Evolutionary conservation across 352 stramenopile species (phyloP), one percentile per base, ranked within the genome.

Genomic region (Globisporangium cystogenes): DNA sequence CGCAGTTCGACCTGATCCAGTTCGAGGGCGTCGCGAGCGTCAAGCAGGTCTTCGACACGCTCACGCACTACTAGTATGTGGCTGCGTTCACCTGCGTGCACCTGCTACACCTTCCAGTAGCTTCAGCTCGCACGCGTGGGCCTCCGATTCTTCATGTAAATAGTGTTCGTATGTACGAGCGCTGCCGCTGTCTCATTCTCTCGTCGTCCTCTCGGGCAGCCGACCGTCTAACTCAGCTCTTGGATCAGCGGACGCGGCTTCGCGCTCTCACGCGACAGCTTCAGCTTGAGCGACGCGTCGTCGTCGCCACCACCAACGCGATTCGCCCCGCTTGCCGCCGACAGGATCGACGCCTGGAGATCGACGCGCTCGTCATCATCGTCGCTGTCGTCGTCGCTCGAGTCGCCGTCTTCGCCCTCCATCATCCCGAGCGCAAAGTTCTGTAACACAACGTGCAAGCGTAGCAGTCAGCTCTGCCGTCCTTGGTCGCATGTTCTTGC

Each of bases 401-500:
- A 55, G 51, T 48, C 53, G 2, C 51, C 61, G 39, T 87, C 67
- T 7, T 43, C 6, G 18, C 82, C 80, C 72, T 83, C 80, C 72
- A 90, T 84, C 53, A 79, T 68, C 3, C 78, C 71, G 11, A 92
- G 51, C 24, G 82, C 82, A 67, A 92, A 92, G 53, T 92, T 85
- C 82, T 92, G 57, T 10, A 29, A 0, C 26, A 33, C 31, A 36
- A 5, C 31, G 14, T 3, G 5, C 12, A 39, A 3, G 11, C 33
- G 12, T 15, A 20, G 21, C 42, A 41, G 14, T 24, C 7, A 39
- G 23, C 14, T 42, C 4, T 42, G 6, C 26, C 27, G 20, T 4
- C 21, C 14, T 4, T 20, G 4, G n/a, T 33, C 23, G 12, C 8
- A 31, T 3, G 12, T 15, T 7, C 24, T 16, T 12, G 12, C 10